Evolutionary conservation across 2,329 filamentous ascomycete genomes (phyloP).

Genomic region (Zasmidium cellare): DNA sequence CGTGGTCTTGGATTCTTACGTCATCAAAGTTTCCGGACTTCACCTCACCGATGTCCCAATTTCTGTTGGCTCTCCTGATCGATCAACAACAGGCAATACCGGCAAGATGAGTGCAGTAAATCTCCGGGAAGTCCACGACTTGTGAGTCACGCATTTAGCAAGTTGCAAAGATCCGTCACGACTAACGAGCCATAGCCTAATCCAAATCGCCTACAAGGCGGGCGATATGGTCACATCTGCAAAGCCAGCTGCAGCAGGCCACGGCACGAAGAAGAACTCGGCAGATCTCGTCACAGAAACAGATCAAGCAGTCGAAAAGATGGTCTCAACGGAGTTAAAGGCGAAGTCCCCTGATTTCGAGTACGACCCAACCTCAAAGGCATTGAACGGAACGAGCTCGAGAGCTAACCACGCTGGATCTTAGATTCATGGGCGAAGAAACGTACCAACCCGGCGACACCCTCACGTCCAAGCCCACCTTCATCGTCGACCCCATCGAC

Average conservation of each 20-base stretch:
- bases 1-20: background rate
- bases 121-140: conserved; percentile 51
- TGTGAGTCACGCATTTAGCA: background rate
- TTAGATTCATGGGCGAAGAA: conserved; percentile 71
- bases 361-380: conserved; percentile 35
- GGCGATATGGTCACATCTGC: conserved; percentile 49
- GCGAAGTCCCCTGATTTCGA: conserved; percentile 55
- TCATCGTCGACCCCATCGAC: conserved; percentile 81
- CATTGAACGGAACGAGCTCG: background rate
- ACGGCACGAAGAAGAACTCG: conserved; percentile 53
- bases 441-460: conserved; percentile 66
- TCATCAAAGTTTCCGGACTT: background rate
- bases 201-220: conserved; percentile 43
- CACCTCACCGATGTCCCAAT: background rate
- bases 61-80: background rate
- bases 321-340: conserved; percentile 54
- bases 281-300: conserved; percentile 65
- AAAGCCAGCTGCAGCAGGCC: conserved; percentile 41
- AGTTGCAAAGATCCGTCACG: background rate
- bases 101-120: conserved; percentile 30
- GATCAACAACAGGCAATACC: background rate
- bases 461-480: conserved; percentile 69
- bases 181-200: background rate
- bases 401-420: background rate
- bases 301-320: conserved; percentile 60